Percentiles rank a stretch among this genome's conserved stretches.
phyloP scores from a whole-genome alignment of 306 rosid species.

The Lathyrus oleraceus region DNA sequence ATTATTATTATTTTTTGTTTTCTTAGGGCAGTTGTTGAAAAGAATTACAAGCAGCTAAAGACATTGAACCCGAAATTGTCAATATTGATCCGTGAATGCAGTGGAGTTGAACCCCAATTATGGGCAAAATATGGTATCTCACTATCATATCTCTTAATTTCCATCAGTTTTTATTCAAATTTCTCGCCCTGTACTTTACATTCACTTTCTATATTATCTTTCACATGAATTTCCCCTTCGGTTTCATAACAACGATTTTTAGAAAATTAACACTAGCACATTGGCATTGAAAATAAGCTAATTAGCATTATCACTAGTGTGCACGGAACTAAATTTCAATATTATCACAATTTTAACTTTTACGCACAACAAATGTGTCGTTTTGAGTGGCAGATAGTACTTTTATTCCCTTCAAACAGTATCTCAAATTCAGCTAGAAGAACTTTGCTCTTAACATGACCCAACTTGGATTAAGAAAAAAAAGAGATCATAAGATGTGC shows the following conservation, averaged over 20 bases:
- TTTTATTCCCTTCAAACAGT: no score
- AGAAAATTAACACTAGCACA: neutral
- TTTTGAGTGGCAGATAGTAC: no score
- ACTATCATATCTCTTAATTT: conserved; percentile 33
- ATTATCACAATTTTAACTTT: no score
- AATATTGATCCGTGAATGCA: conserved; percentile 87
- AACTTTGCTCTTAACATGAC: neutral
- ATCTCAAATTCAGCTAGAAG: neutral
- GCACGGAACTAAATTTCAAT: no score
- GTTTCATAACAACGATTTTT: neutral
- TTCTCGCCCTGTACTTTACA: conserved; percentile 4
- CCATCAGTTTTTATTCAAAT: conserved; percentile 14
- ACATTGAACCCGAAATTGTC: conserved; percentile 83
- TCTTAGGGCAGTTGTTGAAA: conserved; percentile 82
- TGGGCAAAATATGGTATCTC: conserved; percentile 95
- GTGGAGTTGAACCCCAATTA: conserved; percentile 80
- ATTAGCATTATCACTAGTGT: neutral
- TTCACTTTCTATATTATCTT: conserved; percentile 1
- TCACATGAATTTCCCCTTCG: neutral
- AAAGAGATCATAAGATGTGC: neutral
- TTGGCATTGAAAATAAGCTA: neutral
- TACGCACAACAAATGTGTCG: no score
- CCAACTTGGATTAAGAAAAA: no score
- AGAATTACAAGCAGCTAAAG: conserved; percentile 80
- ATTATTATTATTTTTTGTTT: conserved; percentile 2